These are phyloP conservation scores for Aspergillus arachidicola DNA, from an alignment of 2,329 filamentous ascomycete genomes.

Conservation along the genomic window DNA sequence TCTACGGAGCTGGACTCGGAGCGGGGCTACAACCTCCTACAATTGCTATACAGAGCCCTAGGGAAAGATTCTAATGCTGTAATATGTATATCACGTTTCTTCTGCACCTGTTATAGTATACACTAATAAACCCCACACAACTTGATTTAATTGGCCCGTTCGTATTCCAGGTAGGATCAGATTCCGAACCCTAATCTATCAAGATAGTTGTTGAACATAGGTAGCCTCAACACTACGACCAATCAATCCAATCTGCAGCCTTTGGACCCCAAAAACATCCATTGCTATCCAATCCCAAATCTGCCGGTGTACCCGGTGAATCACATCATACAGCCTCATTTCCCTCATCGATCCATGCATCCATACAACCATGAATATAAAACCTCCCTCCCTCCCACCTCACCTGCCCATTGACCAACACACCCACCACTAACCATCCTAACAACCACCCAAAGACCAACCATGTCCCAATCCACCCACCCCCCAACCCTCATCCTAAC, in stretches of 20 bases:
- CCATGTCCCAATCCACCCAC: background rate
- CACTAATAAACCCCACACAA: background rate
- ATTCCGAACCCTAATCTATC: background rate
- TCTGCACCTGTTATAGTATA: too few species aligned
- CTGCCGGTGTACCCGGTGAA: background rate
- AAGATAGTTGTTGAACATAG: too few species aligned
- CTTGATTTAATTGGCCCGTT: background rate
- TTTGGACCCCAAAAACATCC: too few species aligned
- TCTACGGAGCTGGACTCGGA: too few species aligned
- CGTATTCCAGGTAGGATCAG: background rate
- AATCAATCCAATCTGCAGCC: background rate
- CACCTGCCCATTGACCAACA: background rate
- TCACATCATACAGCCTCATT: background rate
- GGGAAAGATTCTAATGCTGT: too few species aligned
- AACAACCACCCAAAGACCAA: background rate
- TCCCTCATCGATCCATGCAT: too few species aligned
- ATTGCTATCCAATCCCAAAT: background rate
- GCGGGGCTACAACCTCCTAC: too few species aligned
- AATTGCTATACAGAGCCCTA: too few species aligned
- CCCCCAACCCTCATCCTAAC: slow-evolving; percentile 40
- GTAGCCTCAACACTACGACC: too few species aligned
- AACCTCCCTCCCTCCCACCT: background rate
- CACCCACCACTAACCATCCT: background rate
- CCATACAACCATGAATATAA: background rate
- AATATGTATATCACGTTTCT: too few species aligned